Evolutionary conservation across 805 yeast species (phyloP), one percentile per base, ranked within the genome.

Genomic region (Cyberlindnera maritima): DNA sequence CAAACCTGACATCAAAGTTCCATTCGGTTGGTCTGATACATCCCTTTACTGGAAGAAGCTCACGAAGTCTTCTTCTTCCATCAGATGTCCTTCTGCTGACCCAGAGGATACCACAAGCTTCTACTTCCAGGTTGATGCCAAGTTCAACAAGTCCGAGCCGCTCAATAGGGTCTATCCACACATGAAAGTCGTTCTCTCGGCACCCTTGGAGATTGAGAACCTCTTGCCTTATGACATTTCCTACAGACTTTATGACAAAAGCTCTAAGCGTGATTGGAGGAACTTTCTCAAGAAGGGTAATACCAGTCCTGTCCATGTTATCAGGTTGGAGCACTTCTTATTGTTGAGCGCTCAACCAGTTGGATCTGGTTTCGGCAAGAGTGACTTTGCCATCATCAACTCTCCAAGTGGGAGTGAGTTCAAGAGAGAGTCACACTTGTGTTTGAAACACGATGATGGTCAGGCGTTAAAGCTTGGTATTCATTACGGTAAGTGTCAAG

Each of bases 171-270:
- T 87, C 1, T 95, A 88, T 59, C 99, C 99, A 0, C 94, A 88
- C 57, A 76, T 92, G 87, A 76, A 72, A 9, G 67, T 94, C 20
- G 75, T 81, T 4, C 67, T 94, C 7, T 81, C 94, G 0, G 88
- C 98, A 0, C 98, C 99, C 0, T 66, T 94, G 39, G 88, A 87
- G 55, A 72, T 94, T 48, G 90, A 87, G 55, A 94, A 94, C 59
- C 69, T 89, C 43, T 64, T 95, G 41, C 98, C 99, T 0, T 86
- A 77, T 60, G 96, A 88, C 56, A 65, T 92, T 37, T 72, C 78
- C 17, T 89, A 85, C 66, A 72, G 85, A 47, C 72, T 94, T 13
- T 86, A 85, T 63, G 94, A 90, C 62, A 87, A 88, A 58, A 81
- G 80, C 18, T 71, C 81, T 31, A 77, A 76, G 44, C 76, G 76